Evolutionary conservation across 164 flowering plant genomes (phyloP), one percentile per base, ranked within the genome.

Genomic region (Aristolochia contorta): DNA sequence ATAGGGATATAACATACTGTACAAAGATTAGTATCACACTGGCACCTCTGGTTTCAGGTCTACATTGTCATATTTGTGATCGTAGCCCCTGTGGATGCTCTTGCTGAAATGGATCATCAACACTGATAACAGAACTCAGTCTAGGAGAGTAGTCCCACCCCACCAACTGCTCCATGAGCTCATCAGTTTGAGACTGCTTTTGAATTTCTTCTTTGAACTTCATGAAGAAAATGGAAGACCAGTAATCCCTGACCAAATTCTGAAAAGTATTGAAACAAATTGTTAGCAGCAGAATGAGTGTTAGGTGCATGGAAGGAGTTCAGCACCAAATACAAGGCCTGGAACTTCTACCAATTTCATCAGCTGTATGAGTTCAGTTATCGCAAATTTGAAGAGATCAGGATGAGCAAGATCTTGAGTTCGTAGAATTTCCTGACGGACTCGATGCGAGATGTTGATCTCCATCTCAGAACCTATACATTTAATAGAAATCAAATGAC

Each of bases 241-340:
- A 83, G 71, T 82, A 89, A 74, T 89, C 96, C 59, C 70, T 84
- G 14, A 64, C 83, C 76, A 89, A 77, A 67, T 83, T 86, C 96
- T 89, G 68, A 74, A 12, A 1, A 27, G 45, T 21, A 41, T 22
- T 19, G 51, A 25, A 19, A 23, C 14, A 15, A 20, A 47, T 37
- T 67, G 10, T 15, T 32, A 66, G 54, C 32, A 47, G 54, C 12
- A 19, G 4, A 6, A 45, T 10, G 33, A 23, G 20, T 21, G 0
- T 16, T 18, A 49, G 15, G 53, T 1, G 24, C 5, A 54, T 9
- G 8, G 2, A 54, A 21, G 30, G 20, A 7, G 16, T 20, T 15
- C 30, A 23, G 30, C n/a, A n/a, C 57, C 43, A 41, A 12, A 2
- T 10, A 12, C 30, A 43, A 37, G 43, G 47, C 32, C 21, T 22